Base-by-base conservation (phyloP, 345 rosid species). In the Salix udensis region DNA sequence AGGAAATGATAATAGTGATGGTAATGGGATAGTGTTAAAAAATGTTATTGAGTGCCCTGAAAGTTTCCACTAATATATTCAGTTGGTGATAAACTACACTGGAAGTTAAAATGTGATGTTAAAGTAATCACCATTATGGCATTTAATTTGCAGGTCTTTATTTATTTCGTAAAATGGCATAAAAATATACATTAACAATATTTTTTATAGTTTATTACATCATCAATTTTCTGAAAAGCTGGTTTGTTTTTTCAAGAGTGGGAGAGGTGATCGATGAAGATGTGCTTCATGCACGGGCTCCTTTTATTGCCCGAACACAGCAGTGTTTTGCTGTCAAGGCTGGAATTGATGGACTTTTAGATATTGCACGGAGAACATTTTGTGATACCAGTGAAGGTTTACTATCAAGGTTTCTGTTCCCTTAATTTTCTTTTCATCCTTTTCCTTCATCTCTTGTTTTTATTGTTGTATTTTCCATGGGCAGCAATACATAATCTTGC, bases 261-360 rank as follows among this genome's bases (percentile, higher is more conserved):
- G 92, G 97, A 40, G 98, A 90, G 82, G 97, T 89, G 61, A 90
- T 95, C 36, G 96, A 93, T 78, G 98, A 93, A 84, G 97, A 93
- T 82, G 94, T 95, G 78, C 98, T 95, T 79, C 98, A 95, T 81
- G 92, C 98, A 77, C 90, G 98, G 69, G 93, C 86, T 80, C 94
- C 98, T 70, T 95, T 93, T 84, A 87, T 93, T 85, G 98, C 98
- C 74, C 97, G 96, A 73, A 91, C 98, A 75, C 98, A 95, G 81
- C 98, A 95, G 85, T 95, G 98, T 86, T 95, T 95, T 86, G 98
- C 98, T 85, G 90, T 95, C 79, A 93, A 91, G 85, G 90, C 96
- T 44, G 97, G 98, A 65, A 91, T 91, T 74, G 98, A 95, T 85
- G 98, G 98, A 26, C 92, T 93, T 76, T 64, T 95, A 80, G 98